phyloP scores from a whole-genome alignment of 176 grass and related monocot genomes.

The Melocanna baccifera region DNA sequence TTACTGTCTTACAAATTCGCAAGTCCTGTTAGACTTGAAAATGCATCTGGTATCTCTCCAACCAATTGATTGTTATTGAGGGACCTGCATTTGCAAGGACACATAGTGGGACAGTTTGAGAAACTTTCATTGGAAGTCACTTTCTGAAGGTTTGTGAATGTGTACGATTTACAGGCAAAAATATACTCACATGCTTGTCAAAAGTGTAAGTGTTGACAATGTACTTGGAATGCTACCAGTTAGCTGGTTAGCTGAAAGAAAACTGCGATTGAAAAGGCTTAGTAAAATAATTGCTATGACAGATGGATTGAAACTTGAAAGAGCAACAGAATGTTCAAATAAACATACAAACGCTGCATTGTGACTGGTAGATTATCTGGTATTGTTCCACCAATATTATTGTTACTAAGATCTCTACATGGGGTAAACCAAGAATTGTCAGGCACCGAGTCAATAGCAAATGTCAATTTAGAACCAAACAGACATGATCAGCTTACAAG shows the following conservation, averaged over 20 bases:
- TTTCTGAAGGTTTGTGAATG: slow-evolving; percentile 1
- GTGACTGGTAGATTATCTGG: slow-evolving; percentile 81
- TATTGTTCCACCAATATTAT: slow-evolving; percentile 93
- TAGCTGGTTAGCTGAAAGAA: slow-evolving; percentile 88
- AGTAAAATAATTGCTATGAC: slow-evolving; percentile 2
- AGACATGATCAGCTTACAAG: slow-evolving; percentile 55
- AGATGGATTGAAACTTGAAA: neutral
- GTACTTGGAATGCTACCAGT: slow-evolving; percentile 74
- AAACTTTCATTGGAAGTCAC: slow-evolving; percentile 17
- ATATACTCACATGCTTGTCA: slow-evolving; percentile 72
- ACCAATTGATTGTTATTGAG: slow-evolving; percentile 74
- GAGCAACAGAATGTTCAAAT: neutral
- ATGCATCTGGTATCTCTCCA: slow-evolving; percentile 85
- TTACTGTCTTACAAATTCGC: slow-evolving; percentile 95
- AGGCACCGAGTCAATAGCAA: slow-evolving; percentile 8
- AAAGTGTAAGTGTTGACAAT: slow-evolving; percentile 66
- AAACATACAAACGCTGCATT: slow-evolving; percentile 70
- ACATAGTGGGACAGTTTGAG: slow-evolving; percentile 16
- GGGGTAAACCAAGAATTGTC: slow-evolving; percentile 27
- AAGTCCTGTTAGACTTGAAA: slow-evolving; percentile 56
- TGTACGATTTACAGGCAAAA: slow-evolving; percentile 1
- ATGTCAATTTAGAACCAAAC: neutral
- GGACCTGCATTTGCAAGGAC: slow-evolving; percentile 55
- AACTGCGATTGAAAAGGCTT: slow-evolving; percentile 48
- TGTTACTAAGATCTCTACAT: slow-evolving; percentile 93